Base-by-base conservation (phyloP, 768 basidiomycete species). In the Pulveroboletus sp. region DNA sequence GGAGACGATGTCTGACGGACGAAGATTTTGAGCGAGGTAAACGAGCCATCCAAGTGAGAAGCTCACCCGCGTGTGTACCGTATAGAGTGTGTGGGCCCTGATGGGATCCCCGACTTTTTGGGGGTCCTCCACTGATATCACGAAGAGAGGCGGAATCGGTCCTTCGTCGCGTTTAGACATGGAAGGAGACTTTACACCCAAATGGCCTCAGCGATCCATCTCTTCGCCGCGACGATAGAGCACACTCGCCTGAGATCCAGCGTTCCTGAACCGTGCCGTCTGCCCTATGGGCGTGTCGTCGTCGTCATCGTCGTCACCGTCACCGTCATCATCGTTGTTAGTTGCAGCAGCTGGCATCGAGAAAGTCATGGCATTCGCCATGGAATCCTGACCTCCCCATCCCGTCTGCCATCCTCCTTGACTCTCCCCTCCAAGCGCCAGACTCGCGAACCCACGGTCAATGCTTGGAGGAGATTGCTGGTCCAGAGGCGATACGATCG, bases 41-140 rank as follows among this genome's bases (percentile, higher is more conserved):
- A 11, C 4, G 12, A 16, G 49, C 14, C 27, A 29, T 29, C 27
- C 31, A 37, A 39, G 14, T 5, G 39, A n/a, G 26, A 9, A 31
- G 63, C 81, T 45, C 64, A 90, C 91, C 56, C 81, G 75, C 13
- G 94, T 96, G 51, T 91, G 86, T 2, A 99, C 92, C 2, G 96
- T 99, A 66, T 98, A 99, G 73, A 98, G 93, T 11, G 89, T 96
- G 63, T 92, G 96, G 14, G 85, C 82, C 49, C 90, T 85, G 41
- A 97, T 90, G 1, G 93, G 90, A 61, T 94, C 92, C n/a, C 96
- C 96, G 37, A 97, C 89, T 59, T 89, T 91, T 57, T 97, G 93
- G 6, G 96, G 96, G 68, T 99, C 96, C 45, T 92, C 89, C n/a
- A 99, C 93, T 0, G 87, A 81, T 55, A 99, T 91, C 8, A 79